Evolutionary conservation across 2,329 filamentous ascomycete species (phyloP), one percentile per base, ranked within the genome.

Genomic region (Microthyrium microscopicum): DNA sequence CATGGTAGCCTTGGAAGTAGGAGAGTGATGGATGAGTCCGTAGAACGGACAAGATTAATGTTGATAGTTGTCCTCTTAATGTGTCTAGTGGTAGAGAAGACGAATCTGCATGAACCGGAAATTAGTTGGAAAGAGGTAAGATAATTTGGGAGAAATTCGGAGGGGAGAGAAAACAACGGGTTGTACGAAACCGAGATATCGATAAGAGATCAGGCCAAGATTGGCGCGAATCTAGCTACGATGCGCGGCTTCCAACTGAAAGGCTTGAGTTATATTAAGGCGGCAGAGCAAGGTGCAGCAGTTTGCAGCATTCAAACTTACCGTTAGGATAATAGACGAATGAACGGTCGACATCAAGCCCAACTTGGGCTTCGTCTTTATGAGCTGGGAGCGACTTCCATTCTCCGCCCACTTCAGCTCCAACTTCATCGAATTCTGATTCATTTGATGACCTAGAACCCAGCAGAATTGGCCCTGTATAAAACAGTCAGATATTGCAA

Each of bases 1-100:
- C 89, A 56, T 98, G 89, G 53, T 91, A 98, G 51, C 89, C 89
- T 60, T 98, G 89, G 55, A 98, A 98, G 58, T 98, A 98, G 61
- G 75, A 83, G 22, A 98, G 70, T 51, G 77, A 75, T 12, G 85
- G 83, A 46, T 91, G 68, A 21, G 70, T 70, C 34, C 91, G 77
- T 29, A 98, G 68, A 11, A 91, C 73, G 42, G 78, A 68, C 33
- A 71, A 70, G 46, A 98, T 95, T 32, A 98, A 65, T 41, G 72
- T 60, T 5, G 75, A 87, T 2, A 98, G 68, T 47, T 89, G 74
- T 35, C 64, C 52, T 50, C 89, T 94, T 49, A 79, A 77, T 27
- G 54, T 53, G 29, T 71, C 63, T 37, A 91, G 66, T 43, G 87
- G 73, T 41, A 69, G n/a, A n/a, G n/a, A n/a, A n/a, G n/a, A n/a